Evolutionary conservation across 2,329 filamentous ascomycete species (phyloP), one percentile per base, ranked within the genome.

Genomic region (Pseudofabraea citricarpa): DNA sequence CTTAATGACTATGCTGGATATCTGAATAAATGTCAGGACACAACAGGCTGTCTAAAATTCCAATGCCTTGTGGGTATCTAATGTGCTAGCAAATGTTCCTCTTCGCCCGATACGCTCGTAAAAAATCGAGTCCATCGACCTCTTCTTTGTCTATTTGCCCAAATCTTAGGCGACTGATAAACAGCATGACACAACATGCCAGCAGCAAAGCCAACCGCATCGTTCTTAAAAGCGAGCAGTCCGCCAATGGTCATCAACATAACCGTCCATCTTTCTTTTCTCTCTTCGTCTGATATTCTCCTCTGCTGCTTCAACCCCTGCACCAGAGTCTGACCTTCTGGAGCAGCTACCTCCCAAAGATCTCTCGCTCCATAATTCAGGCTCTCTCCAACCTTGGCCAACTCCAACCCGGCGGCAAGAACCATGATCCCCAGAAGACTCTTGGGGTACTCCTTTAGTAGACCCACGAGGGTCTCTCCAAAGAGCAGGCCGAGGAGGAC

Each of bases 171-270:
- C 23, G 44, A 47, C 23, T 47, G 47, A 55, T 90, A 86, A 0
- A 80, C 78, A 66, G 76, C 83, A 64, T 91, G 81, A 61, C 89
- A 94, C 3, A 87, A 61, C 72, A 95, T 77, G 0, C 91, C 91
- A 0, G 85, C 87, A 12, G 86, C 47, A 56, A 96, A 95, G 0
- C 91, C 91, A 5, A 95, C 77, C 0, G 84, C 90, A 64, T 95
- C 90, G 58, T 96, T 97, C 62, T 81, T 85, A 57, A 95, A 95
- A 0, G 88, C 89, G 39, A 97, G 65, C 42, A 95, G 75, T 3
- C 85, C 77, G 0, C 87, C 90, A 7, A 88, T 81, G 0, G 91
- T 97, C 49, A 90, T 83, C 46, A 95, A 73, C 90, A 96, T 94
- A 0, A 95, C 83, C 18, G 81, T 87, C 86, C 88, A 95, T 45